A percentile compares a stretch with the other conserved stretches of the same genome.
These are phyloP conservation scores for Mycena capillaripes DNA, from an alignment of 768 basidiomycete genomes.

Conservation along the genomic window DNA sequence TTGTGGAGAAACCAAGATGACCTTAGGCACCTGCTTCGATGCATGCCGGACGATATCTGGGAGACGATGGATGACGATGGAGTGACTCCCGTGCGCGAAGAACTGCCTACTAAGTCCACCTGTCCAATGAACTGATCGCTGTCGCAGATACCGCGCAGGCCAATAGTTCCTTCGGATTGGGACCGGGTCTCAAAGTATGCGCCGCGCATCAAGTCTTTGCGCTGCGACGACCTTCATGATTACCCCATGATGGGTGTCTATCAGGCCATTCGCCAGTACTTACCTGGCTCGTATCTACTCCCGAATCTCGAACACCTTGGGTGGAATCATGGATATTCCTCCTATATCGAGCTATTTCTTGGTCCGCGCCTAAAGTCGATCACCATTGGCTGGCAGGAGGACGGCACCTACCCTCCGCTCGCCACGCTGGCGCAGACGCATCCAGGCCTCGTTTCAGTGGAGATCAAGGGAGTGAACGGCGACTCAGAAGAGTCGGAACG, in stretches of 20 bases:
- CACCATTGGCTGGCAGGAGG: not conserved
- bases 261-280: not conserved
- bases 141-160: not conserved
- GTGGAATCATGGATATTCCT: not conserved
- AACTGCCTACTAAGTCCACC: not conserved
- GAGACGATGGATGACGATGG: not conserved
- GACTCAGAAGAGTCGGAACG: not conserved
- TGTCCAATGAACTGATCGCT: not conserved
- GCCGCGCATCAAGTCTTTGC: not conserved
- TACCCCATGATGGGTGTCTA: not conserved
- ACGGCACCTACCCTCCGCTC: not conserved
- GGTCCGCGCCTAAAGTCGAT: not conserved
- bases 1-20: not conserved
- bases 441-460: not conserved
- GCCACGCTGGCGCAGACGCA: not conserved
- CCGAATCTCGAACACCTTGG: not conserved
- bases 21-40: not conserved
- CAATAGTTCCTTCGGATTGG: not conserved
- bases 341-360: not conserved
- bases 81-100: not conserved
- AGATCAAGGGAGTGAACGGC: not conserved
- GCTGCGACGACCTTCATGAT: not conserved
- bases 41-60: conserved; percentile 9
- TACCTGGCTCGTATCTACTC: not conserved
- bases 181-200: not conserved